Conservation (phyloP, 2,329 filamentous ascomycete species). For the Hymenoscyphus linearis region DNA sequence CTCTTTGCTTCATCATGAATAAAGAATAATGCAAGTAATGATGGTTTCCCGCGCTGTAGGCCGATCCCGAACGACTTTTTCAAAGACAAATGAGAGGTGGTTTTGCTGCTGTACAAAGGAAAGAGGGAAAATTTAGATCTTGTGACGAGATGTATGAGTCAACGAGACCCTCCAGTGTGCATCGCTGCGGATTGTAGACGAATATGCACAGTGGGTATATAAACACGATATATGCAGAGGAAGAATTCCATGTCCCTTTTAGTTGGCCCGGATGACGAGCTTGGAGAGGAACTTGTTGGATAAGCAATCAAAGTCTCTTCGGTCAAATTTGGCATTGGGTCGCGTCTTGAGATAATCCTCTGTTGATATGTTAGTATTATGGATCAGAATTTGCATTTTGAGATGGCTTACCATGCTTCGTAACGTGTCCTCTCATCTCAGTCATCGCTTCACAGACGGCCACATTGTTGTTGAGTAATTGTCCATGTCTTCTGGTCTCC, state of each 20-base stretch:
- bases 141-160: conserved; percentile 5
- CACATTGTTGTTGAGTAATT: conserved; percentile 82
- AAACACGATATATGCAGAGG: conserved; percentile 23
- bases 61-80: conserved; percentile 3
- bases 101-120: conserved; percentile 19
- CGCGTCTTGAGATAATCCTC: conserved; percentile 83
- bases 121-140: conserved; percentile 15
- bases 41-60: conserved; percentile 20
- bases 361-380: conserved; percentile 36
- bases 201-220: conserved; percentile 29
- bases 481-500: conserved; percentile 87
- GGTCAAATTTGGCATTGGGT: conserved; percentile 73
- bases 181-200: conserved; percentile 29
- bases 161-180: conserved; percentile 18
- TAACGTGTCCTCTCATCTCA: conserved; percentile 86
- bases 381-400: not conserved
- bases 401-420: conserved; percentile 77
- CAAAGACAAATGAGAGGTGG: conserved; percentile 19
- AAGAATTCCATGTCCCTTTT: conserved; percentile 24
- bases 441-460: conserved; percentile 95
- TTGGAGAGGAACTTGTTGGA: conserved; percentile 98
- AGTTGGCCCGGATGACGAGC: conserved; percentile 92
- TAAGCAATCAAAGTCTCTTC: conserved; percentile 87
- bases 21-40: conserved; percentile 9
- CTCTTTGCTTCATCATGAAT: not conserved